Base-by-base conservation (phyloP, 176 grass and related monocot genomes). In the Carex kokanica region DNA sequence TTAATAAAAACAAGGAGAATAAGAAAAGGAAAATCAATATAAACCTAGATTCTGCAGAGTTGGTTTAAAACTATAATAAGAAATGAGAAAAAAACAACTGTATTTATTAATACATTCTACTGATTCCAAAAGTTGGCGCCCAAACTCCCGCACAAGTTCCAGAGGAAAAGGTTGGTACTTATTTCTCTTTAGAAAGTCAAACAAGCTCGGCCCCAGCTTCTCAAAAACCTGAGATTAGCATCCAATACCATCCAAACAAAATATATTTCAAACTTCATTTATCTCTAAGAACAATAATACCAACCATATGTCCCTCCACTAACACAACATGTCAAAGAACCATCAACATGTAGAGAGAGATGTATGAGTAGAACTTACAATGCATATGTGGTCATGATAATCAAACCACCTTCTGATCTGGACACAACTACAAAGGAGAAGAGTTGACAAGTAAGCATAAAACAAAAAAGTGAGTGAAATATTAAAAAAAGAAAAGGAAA, bases 121-220 rank as follows among this genome's bases (percentile, higher is more conserved):
- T 93, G 92, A 93, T 91, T 98, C 87, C 92, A 98, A 98, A 38
- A 98, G 96, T 91, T 98, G 96, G 16, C 90, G 91, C 88, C 90
- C 96, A 94, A 98, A 95, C 84, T 98, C 95, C 80, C 96, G 96
- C 86, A 98, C 93, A 95, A 98, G 96, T 90, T 95, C 92, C 90
- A 98, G 84, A 91, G 96, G 95, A 88, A 95, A 98, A 84, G 96
- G 93, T 90, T 89, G 87, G 84, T 95, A 98, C 86, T 88, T 98
- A 93, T 98, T 98, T 98, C 93, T 91, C 92, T 95, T 95, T 95
- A 95, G 89, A 93, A 93, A 98, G 92, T 95, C 96, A 98, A 90
- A 98, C 83, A 98, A 93, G 88, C 96, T 98, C 74, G 96, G 96
- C 65, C 96, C 96, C 94, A 98, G 96, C 96, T 94, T 98, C 96